A percentile compares a stretch with the other conserved stretches of the same genome.
Evolutionary conservation across 345 rosid genomes (phyloP).

Genomic region (Litchi chinensis): DNA sequence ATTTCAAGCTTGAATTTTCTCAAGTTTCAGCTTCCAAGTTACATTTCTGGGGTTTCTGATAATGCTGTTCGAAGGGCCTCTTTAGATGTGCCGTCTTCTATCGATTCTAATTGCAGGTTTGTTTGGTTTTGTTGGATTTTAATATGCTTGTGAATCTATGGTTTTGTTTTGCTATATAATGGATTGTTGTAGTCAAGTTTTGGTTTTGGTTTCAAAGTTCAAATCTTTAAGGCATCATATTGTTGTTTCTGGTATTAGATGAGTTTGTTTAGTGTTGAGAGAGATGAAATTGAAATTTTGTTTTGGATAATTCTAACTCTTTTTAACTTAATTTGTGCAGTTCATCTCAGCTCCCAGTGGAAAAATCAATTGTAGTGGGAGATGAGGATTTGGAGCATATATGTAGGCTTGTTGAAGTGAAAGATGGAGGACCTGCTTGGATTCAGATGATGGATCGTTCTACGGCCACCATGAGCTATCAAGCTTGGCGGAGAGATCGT

Average conservation of each 20-base stretch:
- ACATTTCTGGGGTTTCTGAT: conserved; percentile 45
- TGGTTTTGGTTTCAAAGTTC: not conserved
- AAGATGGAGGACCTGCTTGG: conserved; percentile 95
- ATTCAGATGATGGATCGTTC: conserved; percentile 96
- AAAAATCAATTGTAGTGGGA: conserved; percentile 44
- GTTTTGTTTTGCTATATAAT: not conserved
- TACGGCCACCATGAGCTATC: conserved; percentile 63
- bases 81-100: conserved; percentile 24
- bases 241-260: not conserved
- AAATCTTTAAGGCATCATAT: not conserved
- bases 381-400: conserved; percentile 72
- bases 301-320: conserved; percentile 1
- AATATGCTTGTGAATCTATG: not conserved
- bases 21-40: conserved; percentile 60
- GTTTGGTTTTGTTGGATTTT: conserved; percentile 9
- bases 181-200: not conserved
- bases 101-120: conserved; percentile 52
- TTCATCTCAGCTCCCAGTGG: conserved; percentile 37
- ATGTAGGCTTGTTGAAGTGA: conserved; percentile 73
- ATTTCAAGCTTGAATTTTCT: conserved; percentile 42
- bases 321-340: conserved; percentile 31
- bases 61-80: conserved; percentile 31
- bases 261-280: not conserved
- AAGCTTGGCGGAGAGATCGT: conserved; percentile 94
- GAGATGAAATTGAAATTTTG: conserved; percentile 7